Evolutionary conservation across 108 stramenopile genomes (phyloP), one percentile per base, ranked within the genome.

Genomic region (Skeletonema potamos): DNA sequence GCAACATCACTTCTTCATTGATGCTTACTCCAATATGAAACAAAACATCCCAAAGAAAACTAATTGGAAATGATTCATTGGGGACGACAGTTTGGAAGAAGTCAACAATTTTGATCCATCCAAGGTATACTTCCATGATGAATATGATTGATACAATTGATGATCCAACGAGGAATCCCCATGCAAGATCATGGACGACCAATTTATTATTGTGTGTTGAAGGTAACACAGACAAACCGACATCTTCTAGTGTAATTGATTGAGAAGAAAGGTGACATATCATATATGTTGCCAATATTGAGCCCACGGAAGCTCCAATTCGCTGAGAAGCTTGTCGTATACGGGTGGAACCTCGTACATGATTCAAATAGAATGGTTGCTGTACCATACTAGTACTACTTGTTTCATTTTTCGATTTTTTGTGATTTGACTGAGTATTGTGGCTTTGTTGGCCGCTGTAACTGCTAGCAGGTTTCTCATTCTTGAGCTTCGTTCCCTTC

Each of bases 1-100:
- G 78, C 41, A 79, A 9, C 73, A 74, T 75, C 24, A 80, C 46
- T 56, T 80, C 79, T 74, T 80, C 79, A 62, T 80, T 80, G 18
- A 79, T 63, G 41, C 67, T 69, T 1, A 80, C 79, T 43, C 68
- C 79, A n/a, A 58, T 29, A 46, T 80, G 79, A 22, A 80, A 80
- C 15, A 80, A 24, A 1, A 70, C 30, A 37, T 80, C 79, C 79
- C 79, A 80, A 2, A 37, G 12, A 20, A 80, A 70, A 59, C 75
- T 80, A 60, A 74, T 37, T 5, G 51, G 1, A 55, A 74, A 74
- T 34, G 5, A 29, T 30, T 78, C 77, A 6, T 57, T 46, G 1
- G 73, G 68, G 3, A 41, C 78, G 7, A 75, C 79, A 11, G 68
- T 70, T 10, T 80, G 48, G n/a, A 67, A 74, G 22, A 54, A 70